A percentile compares a stretch with the other conserved stretches of the same genome.
phyloP scores from a whole-genome alignment of 78 protist genomes.

The Acrasis kona region DNA sequence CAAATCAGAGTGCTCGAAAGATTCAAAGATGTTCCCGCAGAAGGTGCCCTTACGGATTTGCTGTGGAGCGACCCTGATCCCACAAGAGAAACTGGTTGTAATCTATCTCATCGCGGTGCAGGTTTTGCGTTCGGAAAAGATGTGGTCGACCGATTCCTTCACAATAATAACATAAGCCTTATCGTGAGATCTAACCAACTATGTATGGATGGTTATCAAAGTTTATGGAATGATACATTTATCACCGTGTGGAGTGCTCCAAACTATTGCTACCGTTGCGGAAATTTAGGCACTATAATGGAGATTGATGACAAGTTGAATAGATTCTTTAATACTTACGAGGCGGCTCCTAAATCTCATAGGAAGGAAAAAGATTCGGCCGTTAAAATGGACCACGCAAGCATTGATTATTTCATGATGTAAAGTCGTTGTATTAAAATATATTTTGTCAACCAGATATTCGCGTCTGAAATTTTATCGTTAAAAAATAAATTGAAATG shows the following conservation, averaged over 20 bases:
- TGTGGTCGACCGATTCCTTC: constrained; percentile 31
- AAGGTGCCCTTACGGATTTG: constrained; percentile 2
- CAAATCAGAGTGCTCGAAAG: constrained; percentile 6
- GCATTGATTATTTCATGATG: too few species aligned
- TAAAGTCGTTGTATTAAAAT: too few species aligned
- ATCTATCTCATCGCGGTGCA: constrained; percentile 18
- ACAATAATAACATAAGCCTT: constrained; percentile 21
- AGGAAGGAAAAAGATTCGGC: neutral
- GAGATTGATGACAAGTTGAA: constrained; percentile 11
- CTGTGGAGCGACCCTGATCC: constrained; percentile 22
- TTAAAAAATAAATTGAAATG: too few species aligned
- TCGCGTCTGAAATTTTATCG: too few species aligned
- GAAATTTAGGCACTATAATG: constrained; percentile 29
- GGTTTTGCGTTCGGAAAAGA: constrained; percentile 36
- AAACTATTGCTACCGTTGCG: constrained; percentile 46
- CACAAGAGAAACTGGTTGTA: constrained; percentile 5
- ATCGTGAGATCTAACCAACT: constrained; percentile 55
- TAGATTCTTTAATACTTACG: neutral
- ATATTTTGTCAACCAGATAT: too few species aligned
- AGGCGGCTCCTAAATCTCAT: neutral
- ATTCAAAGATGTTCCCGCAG: neutral
- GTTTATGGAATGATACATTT: constrained; percentile 7
- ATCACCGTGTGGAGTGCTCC: constrained; percentile 60
- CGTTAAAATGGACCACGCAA: too few species aligned
- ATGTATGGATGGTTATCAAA: constrained; percentile 45